Conservation (phyloP, 768 basidiomycete species). For the Leccinum subgranulosum region DNA sequence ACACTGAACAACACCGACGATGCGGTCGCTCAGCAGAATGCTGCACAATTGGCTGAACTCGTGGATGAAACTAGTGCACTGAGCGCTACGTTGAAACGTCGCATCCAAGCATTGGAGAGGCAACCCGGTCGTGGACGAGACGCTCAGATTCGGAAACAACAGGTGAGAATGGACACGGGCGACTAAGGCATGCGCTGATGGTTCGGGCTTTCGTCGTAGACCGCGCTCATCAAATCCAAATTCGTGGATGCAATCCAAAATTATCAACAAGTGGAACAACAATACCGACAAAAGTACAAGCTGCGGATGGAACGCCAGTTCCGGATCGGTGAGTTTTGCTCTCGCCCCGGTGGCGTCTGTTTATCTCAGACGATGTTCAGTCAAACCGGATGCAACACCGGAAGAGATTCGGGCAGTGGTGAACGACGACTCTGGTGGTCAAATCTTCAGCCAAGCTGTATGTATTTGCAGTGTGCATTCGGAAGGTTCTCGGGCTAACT, state of each 20-base stretch:
- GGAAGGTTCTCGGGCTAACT: not conserved
- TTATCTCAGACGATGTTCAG: conserved; percentile 34
- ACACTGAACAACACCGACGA: conserved; percentile 78
- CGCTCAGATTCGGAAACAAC: conserved; percentile 73
- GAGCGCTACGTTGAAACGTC: conserved; percentile 64
- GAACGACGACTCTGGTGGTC: conserved; percentile 74
- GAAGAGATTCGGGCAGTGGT: conserved; percentile 88
- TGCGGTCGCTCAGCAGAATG: conserved; percentile 55
- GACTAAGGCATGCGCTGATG: conserved; percentile 18
- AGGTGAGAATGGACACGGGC: conserved; percentile 40
- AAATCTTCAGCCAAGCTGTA: conserved; percentile 90
- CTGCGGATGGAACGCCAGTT: conserved; percentile 83
- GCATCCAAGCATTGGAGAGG: conserved; percentile 68
- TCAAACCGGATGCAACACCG: conserved; percentile 89
- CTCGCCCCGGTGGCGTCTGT: not conserved
- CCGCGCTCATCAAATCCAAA: conserved; percentile 63
- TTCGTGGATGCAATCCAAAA: conserved; percentile 85
- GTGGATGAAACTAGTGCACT: conserved; percentile 70
- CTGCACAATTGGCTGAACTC: conserved; percentile 62
- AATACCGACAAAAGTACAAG: conserved; percentile 74
- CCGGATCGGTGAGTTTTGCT: conserved; percentile 62
- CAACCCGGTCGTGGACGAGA: conserved; percentile 63
- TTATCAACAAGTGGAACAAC: conserved; percentile 80
- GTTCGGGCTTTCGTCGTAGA: conserved; percentile 34
- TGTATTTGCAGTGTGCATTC: conserved; percentile 8